Conservation (phyloP, 495 filamentous ascomycete species). For the Margaritispora aquatica region DNA sequence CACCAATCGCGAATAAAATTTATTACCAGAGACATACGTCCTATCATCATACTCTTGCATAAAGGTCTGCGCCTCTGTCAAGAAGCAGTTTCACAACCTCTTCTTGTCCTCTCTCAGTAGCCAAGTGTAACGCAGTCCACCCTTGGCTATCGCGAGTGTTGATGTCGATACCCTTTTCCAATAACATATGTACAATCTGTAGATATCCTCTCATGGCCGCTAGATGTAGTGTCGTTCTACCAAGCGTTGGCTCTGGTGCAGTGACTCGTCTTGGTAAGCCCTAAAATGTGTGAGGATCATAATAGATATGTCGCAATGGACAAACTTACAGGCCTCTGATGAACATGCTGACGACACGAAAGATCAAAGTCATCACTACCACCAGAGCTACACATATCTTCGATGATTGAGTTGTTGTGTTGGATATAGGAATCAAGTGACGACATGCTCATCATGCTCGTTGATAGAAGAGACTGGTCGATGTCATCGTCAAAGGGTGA, state of each 20-base stretch:
- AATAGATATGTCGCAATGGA: not conserved
- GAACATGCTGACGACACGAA: not conserved
- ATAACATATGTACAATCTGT: constrained; percentile 9
- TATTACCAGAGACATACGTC: too few relatives aligned
- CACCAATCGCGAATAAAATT: not conserved
- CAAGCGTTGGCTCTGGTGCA: not conserved
- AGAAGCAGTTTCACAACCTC: constrained; percentile 35
- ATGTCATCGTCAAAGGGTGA: not conserved
- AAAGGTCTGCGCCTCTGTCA: constrained; percentile 29
- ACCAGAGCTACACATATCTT: not conserved
- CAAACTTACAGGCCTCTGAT: not conserved
- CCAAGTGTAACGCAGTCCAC: constrained; percentile 33
- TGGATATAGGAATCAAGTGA: not conserved
- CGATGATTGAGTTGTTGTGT: not conserved
- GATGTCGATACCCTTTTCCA: constrained; percentile 21
- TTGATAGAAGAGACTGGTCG: not conserved
- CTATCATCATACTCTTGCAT: constrained; percentile 14
- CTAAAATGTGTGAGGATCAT: not conserved
- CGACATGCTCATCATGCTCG: not conserved
- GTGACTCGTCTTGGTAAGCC: not conserved
- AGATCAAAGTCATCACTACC: not conserved
- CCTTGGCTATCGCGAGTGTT: constrained; percentile 10
- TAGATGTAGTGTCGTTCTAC: not conserved
- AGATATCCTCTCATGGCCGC: not conserved
- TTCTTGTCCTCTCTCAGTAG: constrained; percentile 31